Evolutionary conservation across 1,139 yeast species (phyloP).

Genomic region (Magnusiomyces ingens): DNA sequence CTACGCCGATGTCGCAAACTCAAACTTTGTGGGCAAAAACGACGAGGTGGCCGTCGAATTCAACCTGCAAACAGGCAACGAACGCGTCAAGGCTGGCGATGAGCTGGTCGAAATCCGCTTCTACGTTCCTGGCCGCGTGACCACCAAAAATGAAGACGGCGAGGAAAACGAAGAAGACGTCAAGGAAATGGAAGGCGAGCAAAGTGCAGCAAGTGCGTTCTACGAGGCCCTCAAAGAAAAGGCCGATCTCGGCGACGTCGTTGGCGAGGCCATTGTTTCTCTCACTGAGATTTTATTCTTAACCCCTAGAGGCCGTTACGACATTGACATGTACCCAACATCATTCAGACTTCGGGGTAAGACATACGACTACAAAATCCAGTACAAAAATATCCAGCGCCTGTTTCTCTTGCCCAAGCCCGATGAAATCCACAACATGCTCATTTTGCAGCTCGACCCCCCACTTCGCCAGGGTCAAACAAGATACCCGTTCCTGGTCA

Average conservation of each 20-base stretch:
- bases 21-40: constrained; percentile 87
- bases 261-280: constrained; percentile 96
- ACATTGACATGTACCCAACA: constrained; percentile 85
- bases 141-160: constrained; percentile 39
- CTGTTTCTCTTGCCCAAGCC: constrained; percentile 89
- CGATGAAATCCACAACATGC: constrained; percentile 83
- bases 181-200: constrained; percentile 47
- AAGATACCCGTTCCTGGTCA: constrained; percentile 82
- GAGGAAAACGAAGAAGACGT: constrained; percentile 33
- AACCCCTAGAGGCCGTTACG: constrained; percentile 95
- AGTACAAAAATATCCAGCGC: constrained; percentile 83
- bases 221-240: constrained; percentile 87
- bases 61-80: constrained; percentile 52
- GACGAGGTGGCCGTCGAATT: constrained; percentile 84
- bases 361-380: constrained; percentile 94
- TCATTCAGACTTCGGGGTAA: constrained; percentile 93
- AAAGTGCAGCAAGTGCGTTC: constrained; percentile 74
- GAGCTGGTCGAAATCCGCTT: constrained; percentile 92
- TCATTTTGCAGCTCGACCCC: constrained; percentile 89
- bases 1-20: constrained; percentile 67
- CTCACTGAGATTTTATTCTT: constrained; percentile 86
- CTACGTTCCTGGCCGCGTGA: constrained; percentile 73
- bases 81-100: constrained; percentile 72
- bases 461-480: constrained; percentile 95
- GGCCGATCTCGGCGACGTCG: constrained; percentile 94